Percentiles rank a stretch among this genome's conserved stretches.
These are phyloP conservation scores for Huiozyma naganishii DNA, from an alignment of 805 yeast species.

Conservation along the genomic window DNA sequence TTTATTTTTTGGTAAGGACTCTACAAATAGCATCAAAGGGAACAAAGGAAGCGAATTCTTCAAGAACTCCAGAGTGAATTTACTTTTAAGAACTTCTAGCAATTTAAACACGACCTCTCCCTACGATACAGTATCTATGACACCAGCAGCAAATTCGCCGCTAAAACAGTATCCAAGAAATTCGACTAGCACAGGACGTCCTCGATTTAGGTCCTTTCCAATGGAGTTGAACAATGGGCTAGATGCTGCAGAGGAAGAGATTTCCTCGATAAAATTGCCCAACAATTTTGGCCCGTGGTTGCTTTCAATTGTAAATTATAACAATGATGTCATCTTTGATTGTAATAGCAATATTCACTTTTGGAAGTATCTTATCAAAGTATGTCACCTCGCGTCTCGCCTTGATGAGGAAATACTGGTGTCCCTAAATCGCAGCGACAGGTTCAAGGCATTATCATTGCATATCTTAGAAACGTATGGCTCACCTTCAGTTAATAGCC, in stretches of 20 bases:
- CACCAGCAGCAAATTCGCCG: constrained; percentile 6
- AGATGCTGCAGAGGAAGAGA: too few species aligned
- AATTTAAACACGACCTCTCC: constrained; percentile 2
- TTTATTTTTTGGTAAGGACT: too few species aligned
- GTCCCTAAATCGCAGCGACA: constrained; percentile 7
- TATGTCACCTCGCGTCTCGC: constrained; percentile 17
- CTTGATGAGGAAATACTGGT: constrained; percentile 10
- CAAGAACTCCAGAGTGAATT: too few species aligned
- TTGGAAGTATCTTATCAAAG: constrained; percentile 25
- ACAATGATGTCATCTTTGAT: constrained; percentile 6
- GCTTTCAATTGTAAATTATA: neutral
- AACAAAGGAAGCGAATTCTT: too few species aligned
- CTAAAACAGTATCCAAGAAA: neutral
- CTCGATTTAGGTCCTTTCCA: too few species aligned
- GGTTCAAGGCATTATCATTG: constrained; percentile 8
- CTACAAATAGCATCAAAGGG: too few species aligned
- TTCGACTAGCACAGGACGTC: too few species aligned
- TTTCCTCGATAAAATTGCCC: neutral
- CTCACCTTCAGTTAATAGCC: neutral
- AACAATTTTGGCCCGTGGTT: neutral
- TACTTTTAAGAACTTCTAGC: neutral
- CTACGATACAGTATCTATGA: constrained; percentile 2
- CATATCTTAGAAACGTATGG: constrained; percentile 3
- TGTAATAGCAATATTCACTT: constrained; percentile 10
- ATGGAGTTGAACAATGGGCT: too few species aligned